These are phyloP conservation scores for Podospora sp. DNA, from an alignment of 495 filamentous ascomycete species.

Conservation along the genomic window DNA sequence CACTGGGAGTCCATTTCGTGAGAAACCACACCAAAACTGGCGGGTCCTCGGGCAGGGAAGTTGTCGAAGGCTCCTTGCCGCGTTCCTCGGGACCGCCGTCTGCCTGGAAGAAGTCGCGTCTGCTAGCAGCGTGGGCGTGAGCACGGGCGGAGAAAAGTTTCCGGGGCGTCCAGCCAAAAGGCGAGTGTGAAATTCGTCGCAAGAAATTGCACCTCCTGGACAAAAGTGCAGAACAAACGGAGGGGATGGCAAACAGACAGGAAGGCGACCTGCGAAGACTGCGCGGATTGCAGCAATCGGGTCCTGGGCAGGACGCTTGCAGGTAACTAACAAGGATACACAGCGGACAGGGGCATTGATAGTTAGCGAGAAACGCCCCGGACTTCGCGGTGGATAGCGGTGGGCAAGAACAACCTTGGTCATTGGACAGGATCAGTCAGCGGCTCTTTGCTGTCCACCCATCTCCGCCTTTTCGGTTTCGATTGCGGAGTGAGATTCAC, in stretches of 20 bases:
- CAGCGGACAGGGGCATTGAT: neutral
- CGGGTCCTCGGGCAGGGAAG: slow-evolving; percentile 33
- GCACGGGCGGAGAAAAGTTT: neutral
- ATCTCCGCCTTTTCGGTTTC: neutral
- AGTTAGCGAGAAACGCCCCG: neutral
- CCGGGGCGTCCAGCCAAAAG: neutral
- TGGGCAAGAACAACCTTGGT: neutral
- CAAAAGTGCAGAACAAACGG: neutral
- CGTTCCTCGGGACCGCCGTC: neutral
- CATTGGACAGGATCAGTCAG: neutral
- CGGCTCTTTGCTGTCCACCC: neutral
- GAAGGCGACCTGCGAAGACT: neutral
- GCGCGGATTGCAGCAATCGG: slow-evolving; percentile 17
- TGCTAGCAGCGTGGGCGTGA: neutral
- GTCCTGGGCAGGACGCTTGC: slow-evolving; percentile 13
- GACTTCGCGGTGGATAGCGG: neutral
- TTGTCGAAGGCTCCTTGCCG: neutral
- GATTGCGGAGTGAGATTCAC: neutral
- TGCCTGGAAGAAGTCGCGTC: slow-evolving; percentile 8
- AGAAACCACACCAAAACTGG: slow-evolving; percentile 40
- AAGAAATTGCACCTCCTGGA: neutral
- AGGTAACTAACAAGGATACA: neutral
- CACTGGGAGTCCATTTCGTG: slow-evolving; percentile 36
- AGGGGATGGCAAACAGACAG: neutral
- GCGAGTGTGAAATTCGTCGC: neutral